Base-by-base conservation (phyloP, 805 yeast genomes). In the Suhomyces sp. region DNA sequence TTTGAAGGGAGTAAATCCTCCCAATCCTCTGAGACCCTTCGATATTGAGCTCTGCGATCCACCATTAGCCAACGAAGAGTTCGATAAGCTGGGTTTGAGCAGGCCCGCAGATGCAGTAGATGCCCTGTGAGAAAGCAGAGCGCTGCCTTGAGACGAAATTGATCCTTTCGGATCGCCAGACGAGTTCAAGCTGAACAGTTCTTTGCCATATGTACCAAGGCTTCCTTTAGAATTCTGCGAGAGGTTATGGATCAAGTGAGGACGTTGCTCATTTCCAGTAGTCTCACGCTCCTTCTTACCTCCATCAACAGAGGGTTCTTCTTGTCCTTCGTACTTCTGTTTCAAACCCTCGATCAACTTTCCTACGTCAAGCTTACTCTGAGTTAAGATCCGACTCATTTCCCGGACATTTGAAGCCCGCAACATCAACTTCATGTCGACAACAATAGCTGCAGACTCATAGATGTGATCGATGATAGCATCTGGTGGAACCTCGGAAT, bases 381-480 rank as follows among this genome's bases (percentile, higher is more conserved):
- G 56, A n/a, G 56, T 60, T 40, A 78, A 62, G 12, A 69, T 65
- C 22, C 64, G 63, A 13, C 79, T 66, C 80, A 83, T 79, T 48
- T 79, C 81, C 46, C 80, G 64, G 1, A 76, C 82, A 60, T 84
- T 83, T 53, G 76, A 64, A 0, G 85, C 77, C 49, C 87, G 69
- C 45, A 84, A 60, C 76, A 86, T 77, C 53, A 87, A 65, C 58
- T 84, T 83, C 68, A 83, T 72, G 60, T 87, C 93, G 53, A 84
- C 79, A 0, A 82, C 82, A 43, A 85, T 64, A 0, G 84, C 80
- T 0, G 86, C 84, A 4, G 81, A 70, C 56, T 87, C 89, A 59
- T 80, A 82, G 43, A 87, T 78, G 44, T 82, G 64, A 53, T 84
- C 85, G 41, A 87, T 73, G 5, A 83, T 71, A 43, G 71, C 67